Conservation (phyloP, 164 flowering plant species). For the Nymphaea colorata region DNA sequence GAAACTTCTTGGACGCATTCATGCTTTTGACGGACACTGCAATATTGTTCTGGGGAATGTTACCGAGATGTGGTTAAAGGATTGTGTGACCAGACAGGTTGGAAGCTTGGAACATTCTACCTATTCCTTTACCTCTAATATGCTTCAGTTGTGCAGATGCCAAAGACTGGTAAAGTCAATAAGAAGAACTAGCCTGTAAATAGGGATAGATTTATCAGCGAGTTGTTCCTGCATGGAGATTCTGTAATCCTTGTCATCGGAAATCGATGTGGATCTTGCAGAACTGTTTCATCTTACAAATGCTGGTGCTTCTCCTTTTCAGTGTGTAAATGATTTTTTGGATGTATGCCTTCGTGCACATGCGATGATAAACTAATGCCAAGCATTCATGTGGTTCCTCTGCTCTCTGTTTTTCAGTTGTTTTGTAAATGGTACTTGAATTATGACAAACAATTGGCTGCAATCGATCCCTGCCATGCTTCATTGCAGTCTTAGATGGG, state of each 20-base stretch:
- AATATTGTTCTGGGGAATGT: conserved; percentile 95
- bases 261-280: conserved; percentile 29
- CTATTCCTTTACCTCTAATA: no score
- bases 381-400: no score
- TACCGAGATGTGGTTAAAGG: conserved; percentile 97
- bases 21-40: conserved; percentile 90
- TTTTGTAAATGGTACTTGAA: no score
- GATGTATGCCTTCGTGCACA: no score
- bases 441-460: no score
- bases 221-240: conserved; percentile 92
- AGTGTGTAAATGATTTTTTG: no score
- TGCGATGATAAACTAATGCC: no score
- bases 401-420: no score
- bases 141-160: conserved; percentile 33
- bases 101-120: neutral
- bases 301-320: no score
- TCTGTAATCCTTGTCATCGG: conserved; percentile 89
- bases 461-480: no score
- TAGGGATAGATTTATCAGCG: conserved; percentile 89
- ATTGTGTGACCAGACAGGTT: conserved; percentile 10
- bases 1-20: conserved; percentile 81
- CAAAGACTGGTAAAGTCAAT: conserved; percentile 94
- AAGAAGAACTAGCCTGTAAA: conserved; percentile 84
- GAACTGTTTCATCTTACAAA: no score
- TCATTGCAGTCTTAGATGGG: no score